phyloP scores from a whole-genome alignment of 176 grass and related monocot genomes.

The Juncus effusus region DNA sequence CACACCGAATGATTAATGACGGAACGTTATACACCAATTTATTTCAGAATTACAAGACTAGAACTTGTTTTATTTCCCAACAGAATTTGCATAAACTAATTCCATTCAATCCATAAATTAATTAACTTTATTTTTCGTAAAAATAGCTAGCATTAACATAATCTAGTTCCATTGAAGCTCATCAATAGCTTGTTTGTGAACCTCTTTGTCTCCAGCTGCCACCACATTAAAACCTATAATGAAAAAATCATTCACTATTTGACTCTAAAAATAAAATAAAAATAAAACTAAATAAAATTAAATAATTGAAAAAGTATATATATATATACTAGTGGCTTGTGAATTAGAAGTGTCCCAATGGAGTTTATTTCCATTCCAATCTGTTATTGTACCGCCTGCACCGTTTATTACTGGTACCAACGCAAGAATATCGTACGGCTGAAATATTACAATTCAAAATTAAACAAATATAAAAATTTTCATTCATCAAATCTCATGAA shows the following conservation, averaged over 20 bases:
- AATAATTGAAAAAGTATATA: too few relatives aligned
- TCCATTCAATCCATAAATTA: too few relatives aligned
- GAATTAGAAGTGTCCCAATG: conserved; percentile 59
- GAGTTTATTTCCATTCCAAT: conserved; percentile 69
- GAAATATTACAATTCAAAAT: conserved; percentile 14
- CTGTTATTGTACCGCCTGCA: conserved; percentile 79
- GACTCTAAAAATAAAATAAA: background rate
- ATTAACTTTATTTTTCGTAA: too few relatives aligned
- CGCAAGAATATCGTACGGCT: conserved; percentile 84
- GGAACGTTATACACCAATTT: too few relatives aligned
- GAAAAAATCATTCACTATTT: background rate
- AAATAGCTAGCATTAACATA: too few relatives aligned
- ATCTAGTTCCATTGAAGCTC: conserved; percentile 29
- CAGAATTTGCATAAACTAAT: too few relatives aligned
- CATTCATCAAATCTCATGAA: conserved; percentile 1
- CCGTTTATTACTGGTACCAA: conserved; percentile 84
- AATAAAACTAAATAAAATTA: background rate
- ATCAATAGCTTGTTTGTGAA: conserved; percentile 53
- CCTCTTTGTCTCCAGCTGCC: conserved; percentile 62
- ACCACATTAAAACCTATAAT: conserved; percentile 76
- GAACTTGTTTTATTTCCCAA: too few relatives aligned
- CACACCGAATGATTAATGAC: too few relatives aligned
- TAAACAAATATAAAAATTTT: conserved; percentile 8
- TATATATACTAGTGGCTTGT: conserved; percentile 64
- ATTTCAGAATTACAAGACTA: too few relatives aligned